Percentiles rank a stretch among this genome's conserved stretches.
Evolutionary conservation across 345 rosid genomes (phyloP).

Genomic region (Rhodamnia rubescens): DNA sequence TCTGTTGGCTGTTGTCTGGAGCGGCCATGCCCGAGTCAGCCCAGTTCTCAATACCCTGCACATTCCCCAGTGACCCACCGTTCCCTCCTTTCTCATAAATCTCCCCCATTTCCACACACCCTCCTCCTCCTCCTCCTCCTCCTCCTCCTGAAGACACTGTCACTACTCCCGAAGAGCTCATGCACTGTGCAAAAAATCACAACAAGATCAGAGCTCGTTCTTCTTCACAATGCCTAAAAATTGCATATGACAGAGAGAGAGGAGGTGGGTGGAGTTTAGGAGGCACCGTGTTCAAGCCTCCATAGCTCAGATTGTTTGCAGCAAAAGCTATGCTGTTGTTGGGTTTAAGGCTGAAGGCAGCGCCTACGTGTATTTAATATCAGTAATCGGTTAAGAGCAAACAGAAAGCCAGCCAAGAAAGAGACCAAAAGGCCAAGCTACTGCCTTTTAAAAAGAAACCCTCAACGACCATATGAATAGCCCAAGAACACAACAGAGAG

Average conservation of each 20-base stretch:
- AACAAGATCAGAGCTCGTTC: background rate
- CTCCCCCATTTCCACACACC: background rate
- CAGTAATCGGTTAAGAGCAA: background rate
- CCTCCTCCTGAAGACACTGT: background rate
- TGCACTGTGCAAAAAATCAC: background rate
- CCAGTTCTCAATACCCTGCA: constrained; percentile 63
- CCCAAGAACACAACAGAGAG: too few relatives aligned
- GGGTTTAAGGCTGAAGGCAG: constrained; percentile 41
- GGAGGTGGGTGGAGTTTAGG: constrained; percentile 2
- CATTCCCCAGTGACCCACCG: constrained; percentile 38
- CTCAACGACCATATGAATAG: background rate
- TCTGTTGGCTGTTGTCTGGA: constrained; percentile 62
- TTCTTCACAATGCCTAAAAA: background rate
- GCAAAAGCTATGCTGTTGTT: constrained; percentile 42
- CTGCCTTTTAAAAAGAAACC: background rate
- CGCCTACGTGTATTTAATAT: constrained; percentile 17
- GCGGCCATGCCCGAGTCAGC: constrained; percentile 72
- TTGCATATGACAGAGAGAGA: background rate
- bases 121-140: background rate
- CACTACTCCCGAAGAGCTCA: background rate
- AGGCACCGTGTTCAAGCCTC: constrained; percentile 60
- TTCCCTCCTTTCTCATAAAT: constrained; percentile 22
- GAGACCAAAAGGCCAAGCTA: background rate
- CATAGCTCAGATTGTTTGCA: constrained; percentile 39
- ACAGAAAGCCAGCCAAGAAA: background rate